Base-by-base conservation (phyloP, 2,329 filamentous ascomycete species). In the Pestalotiopsis sp. region DNA sequence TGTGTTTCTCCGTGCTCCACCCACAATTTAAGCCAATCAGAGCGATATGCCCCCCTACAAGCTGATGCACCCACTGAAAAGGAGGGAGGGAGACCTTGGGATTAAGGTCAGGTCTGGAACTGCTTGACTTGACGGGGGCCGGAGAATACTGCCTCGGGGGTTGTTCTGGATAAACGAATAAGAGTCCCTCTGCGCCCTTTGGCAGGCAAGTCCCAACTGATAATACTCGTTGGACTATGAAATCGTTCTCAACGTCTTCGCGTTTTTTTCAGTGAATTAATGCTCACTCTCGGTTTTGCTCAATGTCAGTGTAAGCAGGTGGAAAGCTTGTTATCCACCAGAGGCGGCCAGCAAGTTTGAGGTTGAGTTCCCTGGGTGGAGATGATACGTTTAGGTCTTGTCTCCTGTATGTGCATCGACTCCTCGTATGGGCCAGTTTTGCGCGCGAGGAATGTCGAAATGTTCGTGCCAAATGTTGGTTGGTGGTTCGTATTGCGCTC, bases 1-100 rank as follows among this genome's bases (percentile, higher is more conserved):
- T 13, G 25, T 52, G 62, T 64, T 64, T 64, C 41, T 64, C 62
- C 62, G 38, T 64, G 60, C 52, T 61, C 58, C 56, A 12, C 45
- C 13, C 14, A 13, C 14, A 6, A 27, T 36, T 59, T 27, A 2
- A 59, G 23, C 57, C 20, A 36, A 52, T 52, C 45, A 52, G 45
- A 52, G 45, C 45, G 4, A 6, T 17, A 9, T 6, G 6, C 45
- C 45, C 45, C 45, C 45, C 45, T 52, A 52, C 45, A 20, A 52
- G 45, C 45, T 23, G 45, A 52, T 52, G 17, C 45, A 52, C 45
- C 20, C 17, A 52, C 31, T 52, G 45, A 20, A 52, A 52, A 52
- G 45, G 45, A 52, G 45, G 45, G 45, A 52, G 45, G 20, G 17
- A 52, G 45, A 52, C 45, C 45, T 36, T 52, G 45, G 45, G 45